These are phyloP conservation scores for Quercus engelmannii DNA, from an alignment of 306 rosid species.

Conservation along the genomic window DNA sequence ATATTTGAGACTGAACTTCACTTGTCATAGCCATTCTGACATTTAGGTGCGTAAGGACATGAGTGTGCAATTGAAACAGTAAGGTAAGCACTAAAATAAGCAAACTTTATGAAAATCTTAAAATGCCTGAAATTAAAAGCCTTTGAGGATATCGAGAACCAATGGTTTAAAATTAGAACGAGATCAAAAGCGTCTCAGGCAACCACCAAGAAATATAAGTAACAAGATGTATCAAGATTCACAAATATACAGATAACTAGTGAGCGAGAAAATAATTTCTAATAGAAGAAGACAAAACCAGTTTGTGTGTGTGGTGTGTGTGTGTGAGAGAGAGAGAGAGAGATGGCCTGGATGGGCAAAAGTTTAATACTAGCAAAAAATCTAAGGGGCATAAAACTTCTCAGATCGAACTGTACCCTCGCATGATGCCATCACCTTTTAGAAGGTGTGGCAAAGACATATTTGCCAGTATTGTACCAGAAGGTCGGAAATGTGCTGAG, in stretches of 20 bases:
- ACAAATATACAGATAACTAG: not conserved
- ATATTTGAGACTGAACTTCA: conserved; percentile 76
- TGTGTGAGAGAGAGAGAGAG: no score
- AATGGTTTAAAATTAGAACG: not conserved
- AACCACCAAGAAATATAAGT: not conserved
- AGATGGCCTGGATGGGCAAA: not conserved
- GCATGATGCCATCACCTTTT: conserved; percentile 62
- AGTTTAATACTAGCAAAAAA: not conserved
- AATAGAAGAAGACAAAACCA: not conserved
- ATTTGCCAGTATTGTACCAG: conserved; percentile 71
- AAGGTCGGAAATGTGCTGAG: conserved; percentile 62
- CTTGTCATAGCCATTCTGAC: conserved; percentile 96
- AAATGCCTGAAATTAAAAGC: not conserved
- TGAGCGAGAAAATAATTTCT: not conserved
- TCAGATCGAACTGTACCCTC: conserved; percentile 57
- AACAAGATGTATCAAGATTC: not conserved
- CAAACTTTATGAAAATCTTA: not conserved
- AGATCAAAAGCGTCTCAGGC: not conserved
- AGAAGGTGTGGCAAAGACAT: conserved; percentile 73
- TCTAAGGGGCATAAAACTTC: not conserved
- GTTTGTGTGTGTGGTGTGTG: not conserved
- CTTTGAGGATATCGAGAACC: conserved; percentile 1
- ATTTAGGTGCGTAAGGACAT: conserved; percentile 29
- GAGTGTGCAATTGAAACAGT: conserved; percentile 17
- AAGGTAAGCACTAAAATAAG: not conserved